Conservation (phyloP, 2,329 filamentous ascomycete genomes). For the Pseudogymnoascus sp. region DNA sequence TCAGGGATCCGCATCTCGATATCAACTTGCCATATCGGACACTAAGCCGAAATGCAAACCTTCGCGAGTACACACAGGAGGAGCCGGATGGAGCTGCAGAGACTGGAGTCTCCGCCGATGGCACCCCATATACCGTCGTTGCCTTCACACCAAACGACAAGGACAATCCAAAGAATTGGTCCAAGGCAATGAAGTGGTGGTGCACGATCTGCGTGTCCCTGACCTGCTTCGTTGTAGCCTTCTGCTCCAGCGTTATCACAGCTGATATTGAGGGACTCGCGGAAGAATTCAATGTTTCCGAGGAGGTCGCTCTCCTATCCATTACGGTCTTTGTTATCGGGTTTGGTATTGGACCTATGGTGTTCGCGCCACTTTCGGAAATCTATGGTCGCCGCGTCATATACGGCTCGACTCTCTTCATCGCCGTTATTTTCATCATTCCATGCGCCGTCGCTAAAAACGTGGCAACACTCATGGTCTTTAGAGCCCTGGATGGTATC, state of each 20-base stretch:
- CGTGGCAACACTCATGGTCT: slow-evolving; percentile 67
- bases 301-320: slow-evolving; percentile 64
- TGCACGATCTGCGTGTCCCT: slow-evolving; percentile 76
- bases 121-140: slow-evolving; percentile 48
- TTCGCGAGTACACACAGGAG: slow-evolving; percentile 61
- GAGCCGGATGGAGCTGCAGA: slow-evolving; percentile 52
- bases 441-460: slow-evolving; percentile 72
- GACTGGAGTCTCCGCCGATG: slow-evolving; percentile 21
- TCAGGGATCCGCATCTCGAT: slow-evolving; percentile 26
- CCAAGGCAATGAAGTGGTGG: slow-evolving; percentile 70
- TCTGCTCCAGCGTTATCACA: slow-evolving; percentile 64
- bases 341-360: slow-evolving; percentile 73
- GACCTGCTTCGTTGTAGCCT: slow-evolving; percentile 66
- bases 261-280: slow-evolving; percentile 61
- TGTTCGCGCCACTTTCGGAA: slow-evolving; percentile 71
- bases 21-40: slow-evolving; percentile 59
- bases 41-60: slow-evolving; percentile 50
- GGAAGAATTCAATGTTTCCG: slow-evolving; percentile 57
- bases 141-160: slow-evolving; percentile 65
- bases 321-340: slow-evolving; percentile 75
- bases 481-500: slow-evolving; percentile 71
- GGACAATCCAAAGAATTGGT: slow-evolving; percentile 82
- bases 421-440: slow-evolving; percentile 73
- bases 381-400: slow-evolving; percentile 64
- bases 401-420: slow-evolving; percentile 39